Evolutionary conservation across 495 filamentous ascomycete genomes (phyloP), one percentile per base, ranked within the genome.

Genomic region (Daldinia concentrica): DNA sequence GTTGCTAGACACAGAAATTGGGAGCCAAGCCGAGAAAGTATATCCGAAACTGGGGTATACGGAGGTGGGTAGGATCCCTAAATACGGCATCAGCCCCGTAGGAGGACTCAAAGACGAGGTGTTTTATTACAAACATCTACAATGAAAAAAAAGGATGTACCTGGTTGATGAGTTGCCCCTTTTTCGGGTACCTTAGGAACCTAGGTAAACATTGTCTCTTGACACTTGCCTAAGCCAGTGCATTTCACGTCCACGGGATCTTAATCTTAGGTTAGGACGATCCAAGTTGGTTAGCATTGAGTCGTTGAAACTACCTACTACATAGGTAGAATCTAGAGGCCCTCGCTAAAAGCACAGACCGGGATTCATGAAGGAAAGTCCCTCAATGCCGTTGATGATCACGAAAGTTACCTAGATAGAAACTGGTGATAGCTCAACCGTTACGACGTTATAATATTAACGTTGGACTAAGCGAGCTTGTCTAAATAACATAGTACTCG

Each of bases 121-220:
- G 0, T 80, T 82, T 51, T 83, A 81, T 61, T 83, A 81, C 59
- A 82, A 83, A 64, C 74, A 80, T 59, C 61, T 80, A 5, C 26
- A 55, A 30, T 43, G 30, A 58, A 32, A n/a, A 41, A 22, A 55
- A 48, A 43, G 41, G 7, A 6, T 15, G 0, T 48, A 48, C 9
- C 19, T 48, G 14, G 43, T 24, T 48, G 17, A 9, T 45, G 43
- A 24, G 9, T 12, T 48, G 8, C 43, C 4, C 22, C 17, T 1
- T 48, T 48, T 12, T 22, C 17, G 22, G 22, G 17, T 48, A 14
- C 19, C 8, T 8, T 12, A 48, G 9, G 43, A 9, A 24, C 43
- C 43, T 24, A 12, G 19, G 34, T 14, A 36, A 19, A 8, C 24
- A 48, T 48, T 17, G 15, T 45, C 2, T 48, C 43, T 48, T 22